Evolutionary conservation across 1,139 yeast genomes (phyloP).

Genomic region (Komagataea norvegica): DNA sequence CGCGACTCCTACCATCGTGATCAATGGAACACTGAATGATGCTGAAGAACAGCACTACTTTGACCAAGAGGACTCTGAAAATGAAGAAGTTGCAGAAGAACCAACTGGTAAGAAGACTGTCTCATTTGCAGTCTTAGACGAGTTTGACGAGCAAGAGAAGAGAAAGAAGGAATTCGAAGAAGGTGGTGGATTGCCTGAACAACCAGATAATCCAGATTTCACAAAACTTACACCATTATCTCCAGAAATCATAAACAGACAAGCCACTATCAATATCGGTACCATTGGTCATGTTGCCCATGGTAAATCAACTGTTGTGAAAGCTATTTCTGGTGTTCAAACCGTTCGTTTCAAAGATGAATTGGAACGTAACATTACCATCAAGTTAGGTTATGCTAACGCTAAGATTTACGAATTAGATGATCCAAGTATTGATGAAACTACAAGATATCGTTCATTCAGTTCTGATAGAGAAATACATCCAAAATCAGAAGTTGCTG

Average conservation of each 20-base stretch:
- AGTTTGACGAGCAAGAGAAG: slow-evolving; percentile 61
- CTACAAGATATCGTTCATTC: slow-evolving; percentile 91
- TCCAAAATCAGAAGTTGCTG: slow-evolving; percentile 86
- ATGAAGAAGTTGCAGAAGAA: slow-evolving; percentile 31
- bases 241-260: slow-evolving; percentile 95
- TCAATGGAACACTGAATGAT: slow-evolving; percentile 62
- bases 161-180: slow-evolving; percentile 87
- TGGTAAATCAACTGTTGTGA: slow-evolving; percentile 97
- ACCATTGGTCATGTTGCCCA: slow-evolving; percentile 99
- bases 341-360: slow-evolving; percentile 99
- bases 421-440: slow-evolving; percentile 83
- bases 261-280: slow-evolving; percentile 98
- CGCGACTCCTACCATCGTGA: slow-evolving; percentile 79
- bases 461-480: slow-evolving; percentile 91
- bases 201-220: slow-evolving; percentile 86
- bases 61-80: slow-evolving; percentile 32
- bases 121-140: slow-evolving; percentile 74
- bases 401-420: slow-evolving; percentile 96
- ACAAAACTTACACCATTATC: slow-evolving; percentile 75
- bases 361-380: slow-evolving; percentile 97
- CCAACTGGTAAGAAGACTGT: slow-evolving; percentile 65
- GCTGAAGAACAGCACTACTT: slow-evolving; percentile 42
- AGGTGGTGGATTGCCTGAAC: slow-evolving; percentile 98
- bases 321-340: slow-evolving; percentile 98
- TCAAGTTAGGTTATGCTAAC: slow-evolving; percentile 96